Evolutionary conservation across 371 early-diverging fungal species (phyloP).

Genomic region (Dichotomocladium elegans): DNA sequence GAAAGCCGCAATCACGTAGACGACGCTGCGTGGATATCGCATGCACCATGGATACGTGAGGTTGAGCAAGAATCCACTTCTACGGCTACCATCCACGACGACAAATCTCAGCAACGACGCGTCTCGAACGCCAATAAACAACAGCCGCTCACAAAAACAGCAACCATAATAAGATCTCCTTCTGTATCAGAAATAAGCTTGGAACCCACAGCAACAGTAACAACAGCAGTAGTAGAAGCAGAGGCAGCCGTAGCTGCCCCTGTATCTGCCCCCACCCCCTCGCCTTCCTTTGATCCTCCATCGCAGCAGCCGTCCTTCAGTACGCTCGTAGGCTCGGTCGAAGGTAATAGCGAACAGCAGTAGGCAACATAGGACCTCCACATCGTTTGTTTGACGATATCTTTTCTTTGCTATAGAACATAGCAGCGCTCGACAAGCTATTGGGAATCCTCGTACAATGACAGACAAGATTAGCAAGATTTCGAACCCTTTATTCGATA

Average conservation of each 20-base stretch:
- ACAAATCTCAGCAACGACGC: background rate
- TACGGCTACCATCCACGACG: background rate
- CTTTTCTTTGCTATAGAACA: too few relatives aligned
- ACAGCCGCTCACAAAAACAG: too few relatives aligned
- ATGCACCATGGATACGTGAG: constrained; percentile 7
- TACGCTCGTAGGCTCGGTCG: too few relatives aligned
- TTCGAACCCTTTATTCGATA: background rate
- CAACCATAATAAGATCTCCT: too few relatives aligned
- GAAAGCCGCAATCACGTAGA: background rate
- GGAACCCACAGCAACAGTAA: background rate
- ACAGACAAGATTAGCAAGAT: background rate
- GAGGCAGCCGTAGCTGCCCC: background rate
- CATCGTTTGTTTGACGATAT: too few relatives aligned
- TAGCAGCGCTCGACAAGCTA: too few relatives aligned
- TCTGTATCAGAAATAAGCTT: background rate
- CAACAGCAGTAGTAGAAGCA: background rate
- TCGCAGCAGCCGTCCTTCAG: too few relatives aligned
- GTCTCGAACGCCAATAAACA: background rate
- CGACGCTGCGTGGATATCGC: background rate
- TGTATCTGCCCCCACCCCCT: background rate
- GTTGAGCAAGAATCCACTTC: background rate
- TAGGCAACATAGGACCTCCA: too few relatives aligned
- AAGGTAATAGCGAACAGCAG: too few relatives aligned
- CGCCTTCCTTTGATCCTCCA: too few relatives aligned
- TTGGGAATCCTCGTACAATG: too few relatives aligned